Evolutionary conservation across 1,284 basidiomycete genomes (phyloP), one percentile per base, ranked within the genome.

Genomic region (Ustanciosporium gigantosporum): DNA sequence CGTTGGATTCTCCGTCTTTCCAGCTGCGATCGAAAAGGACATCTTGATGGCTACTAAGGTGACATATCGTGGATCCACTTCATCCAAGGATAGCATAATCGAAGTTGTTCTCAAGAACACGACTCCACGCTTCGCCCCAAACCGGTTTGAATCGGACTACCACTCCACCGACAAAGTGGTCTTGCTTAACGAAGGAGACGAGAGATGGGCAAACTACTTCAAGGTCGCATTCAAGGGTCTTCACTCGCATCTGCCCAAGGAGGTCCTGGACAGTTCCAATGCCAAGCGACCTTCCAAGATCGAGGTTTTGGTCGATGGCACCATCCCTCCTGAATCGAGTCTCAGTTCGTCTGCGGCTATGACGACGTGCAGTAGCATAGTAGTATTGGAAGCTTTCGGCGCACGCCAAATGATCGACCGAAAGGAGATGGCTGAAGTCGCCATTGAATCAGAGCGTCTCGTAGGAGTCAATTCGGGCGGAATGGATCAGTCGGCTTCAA

Each of bases 151-250:
- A n/a, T 72, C 65, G 7, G 40, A 46, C 17, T 45, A 66, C 15
- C 25, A 50, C 14, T 40, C 66, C 34, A 49, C 55, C 2, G 46
- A 60, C 6, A 15, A 13, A 4, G 68, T 75, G 4, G 14, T 59
- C 32, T 38, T 76, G 38, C 36, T 66, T 19, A 64, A 73, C 44
- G 34, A 59, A n/a, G 73, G 73, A 5, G 42, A 60, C 19, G 44
- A 59, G 38, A 42, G 73, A 13, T 77, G 75, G 75, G 70, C 74
- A 16, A 77, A 77, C 46, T 77, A 77, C 41, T 77, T 76, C 41
- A 74, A 73, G 42, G 75, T 75, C 3, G 75, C 74, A 0, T 62
- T 71, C 25, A 74, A 70, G 41, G 75, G 75, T 7, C 50, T 77
- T 15, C 59, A 66, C n/a, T 61, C 68, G 16, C 68, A 74, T 31